phyloP scores from a whole-genome alignment of 768 basidiomycete species.

The Imleria badia region DNA sequence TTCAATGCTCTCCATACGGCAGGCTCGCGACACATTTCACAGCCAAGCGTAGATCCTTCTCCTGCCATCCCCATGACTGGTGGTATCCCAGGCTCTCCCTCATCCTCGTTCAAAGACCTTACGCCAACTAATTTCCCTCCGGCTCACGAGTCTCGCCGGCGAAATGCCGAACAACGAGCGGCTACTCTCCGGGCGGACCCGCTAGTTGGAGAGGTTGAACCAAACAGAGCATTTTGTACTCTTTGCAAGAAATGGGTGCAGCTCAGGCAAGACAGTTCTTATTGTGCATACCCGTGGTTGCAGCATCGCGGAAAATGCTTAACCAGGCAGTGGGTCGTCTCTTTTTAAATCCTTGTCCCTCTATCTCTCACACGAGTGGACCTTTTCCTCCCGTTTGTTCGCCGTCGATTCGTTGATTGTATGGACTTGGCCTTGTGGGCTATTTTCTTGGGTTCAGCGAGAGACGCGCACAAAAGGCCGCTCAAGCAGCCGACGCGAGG shows the following conservation, averaged over 20 bases:
- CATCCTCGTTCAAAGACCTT: slow-evolving; percentile 54
- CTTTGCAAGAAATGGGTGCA: slow-evolving; percentile 84
- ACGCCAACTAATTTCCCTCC: slow-evolving; percentile 57
- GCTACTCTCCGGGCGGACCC: slow-evolving; percentile 66
- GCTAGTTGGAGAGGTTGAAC: slow-evolving; percentile 68
- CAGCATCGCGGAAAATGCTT: slow-evolving; percentile 78
- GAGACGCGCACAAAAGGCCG: slow-evolving; percentile 54
- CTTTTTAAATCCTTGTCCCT: background rate
- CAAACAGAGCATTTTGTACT: slow-evolving; percentile 70
- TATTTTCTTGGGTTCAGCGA: slow-evolving; percentile 39
- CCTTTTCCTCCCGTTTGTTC: background rate
- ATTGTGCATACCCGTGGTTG: slow-evolving; percentile 81
- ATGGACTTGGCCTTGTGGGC: background rate
- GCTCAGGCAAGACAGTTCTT: slow-evolving; percentile 72
- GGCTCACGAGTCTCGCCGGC: slow-evolving; percentile 62
- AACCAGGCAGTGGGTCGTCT: slow-evolving; percentile 57
- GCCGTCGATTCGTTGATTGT: slow-evolving; percentile 2
- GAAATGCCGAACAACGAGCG: slow-evolving; percentile 79
- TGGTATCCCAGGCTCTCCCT: slow-evolving; percentile 28
- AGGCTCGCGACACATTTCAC: slow-evolving; percentile 19
- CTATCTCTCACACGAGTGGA: slow-evolving; percentile 11
- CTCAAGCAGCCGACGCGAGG: slow-evolving; percentile 49
- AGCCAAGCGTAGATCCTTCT: slow-evolving; percentile 8
- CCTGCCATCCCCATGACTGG: slow-evolving; percentile 11
- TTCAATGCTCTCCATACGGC: slow-evolving; percentile 20